Conservation (phyloP, 176 grass and related monocot species). For the Avena atlantica region DNA sequence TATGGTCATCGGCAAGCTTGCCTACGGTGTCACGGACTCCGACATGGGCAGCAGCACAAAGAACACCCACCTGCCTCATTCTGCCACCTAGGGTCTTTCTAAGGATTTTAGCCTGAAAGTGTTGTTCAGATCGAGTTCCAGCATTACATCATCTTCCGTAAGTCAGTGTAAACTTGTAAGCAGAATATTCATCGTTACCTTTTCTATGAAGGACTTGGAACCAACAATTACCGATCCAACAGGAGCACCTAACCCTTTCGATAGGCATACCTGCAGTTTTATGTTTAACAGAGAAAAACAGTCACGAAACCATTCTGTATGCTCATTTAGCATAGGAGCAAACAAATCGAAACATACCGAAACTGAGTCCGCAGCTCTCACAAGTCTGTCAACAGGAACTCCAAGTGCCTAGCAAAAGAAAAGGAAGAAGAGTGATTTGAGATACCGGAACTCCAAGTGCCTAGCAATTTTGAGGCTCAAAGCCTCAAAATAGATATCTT, state of each 20-base stretch:
- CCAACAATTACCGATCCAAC: conserved; percentile 89
- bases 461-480: too few species aligned
- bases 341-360: conserved; percentile 56
- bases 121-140: background rate
- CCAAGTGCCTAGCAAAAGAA: conserved; percentile 47
- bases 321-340: too few species aligned
- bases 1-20: conserved; percentile 84
- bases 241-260: conserved; percentile 90
- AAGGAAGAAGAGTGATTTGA: too few species aligned
- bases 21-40: conserved; percentile 64
- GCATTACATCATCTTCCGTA: background rate
- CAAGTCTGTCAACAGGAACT: conserved; percentile 80
- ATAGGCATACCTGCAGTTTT: conserved; percentile 69
- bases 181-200: conserved; percentile 46
- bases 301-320: background rate
- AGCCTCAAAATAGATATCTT: background rate
- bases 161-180: background rate
- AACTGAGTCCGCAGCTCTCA: conserved; percentile 88
- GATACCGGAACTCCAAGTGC: conserved; percentile 67
- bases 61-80: conserved; percentile 88
- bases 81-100: conserved; percentile 92
- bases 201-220: conserved; percentile 67
- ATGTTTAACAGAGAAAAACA: too few species aligned
- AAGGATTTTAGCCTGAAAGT: conserved; percentile 72
- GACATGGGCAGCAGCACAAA: conserved; percentile 87